Conservation (phyloP, 805 yeast species). For the Pichia californica region DNA sequence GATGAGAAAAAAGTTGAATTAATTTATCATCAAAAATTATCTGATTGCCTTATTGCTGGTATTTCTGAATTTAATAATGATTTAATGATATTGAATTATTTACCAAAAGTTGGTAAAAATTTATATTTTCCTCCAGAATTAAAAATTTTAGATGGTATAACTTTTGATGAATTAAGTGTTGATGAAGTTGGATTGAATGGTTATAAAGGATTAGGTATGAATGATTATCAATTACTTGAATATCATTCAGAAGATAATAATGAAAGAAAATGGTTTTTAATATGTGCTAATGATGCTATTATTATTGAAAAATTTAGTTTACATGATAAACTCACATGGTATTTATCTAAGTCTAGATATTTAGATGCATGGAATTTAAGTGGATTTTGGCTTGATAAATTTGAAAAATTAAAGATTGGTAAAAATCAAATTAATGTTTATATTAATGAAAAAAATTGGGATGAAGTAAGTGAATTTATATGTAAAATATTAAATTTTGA, state of each 20-base stretch:
- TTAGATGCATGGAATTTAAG: constrained; percentile 78
- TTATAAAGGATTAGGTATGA: constrained; percentile 55
- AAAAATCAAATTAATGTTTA: constrained; percentile 43
- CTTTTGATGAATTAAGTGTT: constrained; percentile 68
- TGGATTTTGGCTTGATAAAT: constrained; percentile 43
- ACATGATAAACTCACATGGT: constrained; percentile 72
- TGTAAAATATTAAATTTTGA: constrained; percentile 30
- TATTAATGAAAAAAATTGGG: constrained; percentile 45
- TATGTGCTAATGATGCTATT: constrained; percentile 79
- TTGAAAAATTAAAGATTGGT: constrained; percentile 55
- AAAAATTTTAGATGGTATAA: constrained; percentile 53
- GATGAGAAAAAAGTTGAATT: constrained; percentile 38
- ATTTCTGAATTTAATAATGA: constrained; percentile 66
- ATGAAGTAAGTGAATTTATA: constrained; percentile 46
- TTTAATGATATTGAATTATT: constrained; percentile 52
- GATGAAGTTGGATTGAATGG: constrained; percentile 70
- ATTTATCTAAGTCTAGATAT: constrained; percentile 43
- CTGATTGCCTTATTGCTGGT: constrained; percentile 63
- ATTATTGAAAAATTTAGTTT: constrained; percentile 65
- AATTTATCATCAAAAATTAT: constrained; percentile 41
- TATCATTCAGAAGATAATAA: neutral
- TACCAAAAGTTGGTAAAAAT: constrained; percentile 26
- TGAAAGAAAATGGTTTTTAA: constrained; percentile 48
- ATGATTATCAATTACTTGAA: constrained; percentile 59
- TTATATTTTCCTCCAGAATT: constrained; percentile 57